These are phyloP conservation scores for Aspergillus felis DNA, from an alignment of 2,329 filamentous ascomycete genomes.

Conservation along the genomic window DNA sequence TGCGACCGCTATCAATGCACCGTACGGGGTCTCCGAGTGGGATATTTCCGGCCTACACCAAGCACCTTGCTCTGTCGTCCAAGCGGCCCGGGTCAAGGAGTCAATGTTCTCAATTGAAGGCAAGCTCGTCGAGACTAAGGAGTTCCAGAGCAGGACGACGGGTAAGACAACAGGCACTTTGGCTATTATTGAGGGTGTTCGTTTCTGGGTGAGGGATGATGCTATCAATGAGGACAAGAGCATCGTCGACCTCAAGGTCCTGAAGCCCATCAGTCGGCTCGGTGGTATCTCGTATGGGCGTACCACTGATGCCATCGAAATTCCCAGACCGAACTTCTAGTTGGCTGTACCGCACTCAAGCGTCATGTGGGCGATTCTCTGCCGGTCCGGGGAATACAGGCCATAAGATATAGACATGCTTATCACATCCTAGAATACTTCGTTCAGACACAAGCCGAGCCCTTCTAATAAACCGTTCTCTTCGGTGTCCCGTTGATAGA, in stretches of 20 bases:
- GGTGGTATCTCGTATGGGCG: conserved; percentile 85
- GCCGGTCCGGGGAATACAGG: no score
- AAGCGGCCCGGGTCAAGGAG: conserved; percentile 71
- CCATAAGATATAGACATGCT: not conserved
- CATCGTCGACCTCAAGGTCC: conserved; percentile 68
- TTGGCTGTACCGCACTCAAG: not conserved
- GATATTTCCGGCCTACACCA: conserved; percentile 70
- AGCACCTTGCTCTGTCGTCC: conserved; percentile 61
- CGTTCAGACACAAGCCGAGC: not conserved
- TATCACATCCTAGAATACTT: not conserved
- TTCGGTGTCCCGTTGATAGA: not conserved
- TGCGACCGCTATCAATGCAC: conserved; percentile 71
- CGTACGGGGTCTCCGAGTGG: conserved; percentile 76
- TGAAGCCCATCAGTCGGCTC: conserved; percentile 71
- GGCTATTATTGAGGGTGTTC: conserved; percentile 74
- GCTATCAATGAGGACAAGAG: conserved; percentile 75
- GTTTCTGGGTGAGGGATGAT: conserved; percentile 88
- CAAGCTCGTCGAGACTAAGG: conserved; percentile 66
- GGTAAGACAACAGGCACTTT: conserved; percentile 73
- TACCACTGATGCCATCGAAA: conserved; percentile 65
- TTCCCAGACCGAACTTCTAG: conserved; percentile 45
- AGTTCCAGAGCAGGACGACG: conserved; percentile 69
- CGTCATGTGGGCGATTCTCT: not conserved
- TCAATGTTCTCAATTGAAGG: conserved; percentile 79
- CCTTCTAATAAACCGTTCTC: not conserved